These are phyloP conservation scores for Verticillium albo-atrum DNA, from an alignment of 2,329 filamentous ascomycete genomes.

Conservation along the genomic window DNA sequence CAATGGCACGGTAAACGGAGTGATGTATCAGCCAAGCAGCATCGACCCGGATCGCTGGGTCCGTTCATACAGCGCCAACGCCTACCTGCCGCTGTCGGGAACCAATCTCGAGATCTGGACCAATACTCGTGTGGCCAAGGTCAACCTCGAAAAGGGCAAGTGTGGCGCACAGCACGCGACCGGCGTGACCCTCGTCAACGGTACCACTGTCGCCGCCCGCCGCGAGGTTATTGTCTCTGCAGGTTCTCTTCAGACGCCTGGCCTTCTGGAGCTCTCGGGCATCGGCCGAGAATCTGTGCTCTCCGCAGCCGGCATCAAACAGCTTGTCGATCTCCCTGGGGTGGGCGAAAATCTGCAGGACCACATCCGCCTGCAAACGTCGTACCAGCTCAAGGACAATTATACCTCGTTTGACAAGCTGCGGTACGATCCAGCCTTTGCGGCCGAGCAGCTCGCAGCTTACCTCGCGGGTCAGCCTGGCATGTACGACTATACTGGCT, in stretches of 20 bases:
- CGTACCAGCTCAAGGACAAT: constrained; percentile 18
- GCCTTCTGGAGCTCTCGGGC: constrained; percentile 53
- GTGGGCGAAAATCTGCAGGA: constrained; percentile 41
- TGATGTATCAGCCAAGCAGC: constrained; percentile 43
- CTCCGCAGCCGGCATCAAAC: constrained; percentile 36
- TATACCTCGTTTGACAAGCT: constrained; percentile 26
- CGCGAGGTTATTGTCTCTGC: constrained; percentile 28
- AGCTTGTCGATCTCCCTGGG: constrained; percentile 49
- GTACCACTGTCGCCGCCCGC: constrained; percentile 17
- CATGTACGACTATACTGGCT: constrained; percentile 33
- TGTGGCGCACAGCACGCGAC: constrained; percentile 10
- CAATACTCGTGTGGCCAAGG: constrained; percentile 29
- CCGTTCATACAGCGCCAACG: constrained; percentile 41
- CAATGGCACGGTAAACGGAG: constrained; percentile 45
- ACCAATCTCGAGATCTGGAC: constrained; percentile 35
- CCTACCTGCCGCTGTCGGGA: constrained; percentile 35
- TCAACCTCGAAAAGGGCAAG: constrained; percentile 25
- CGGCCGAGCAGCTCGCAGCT: constrained; percentile 31
- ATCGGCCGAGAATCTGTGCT: constrained; percentile 48
- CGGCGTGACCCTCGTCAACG: constrained; percentile 18
- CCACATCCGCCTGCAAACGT: constrained; percentile 25
- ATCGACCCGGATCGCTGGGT: constrained; percentile 41
- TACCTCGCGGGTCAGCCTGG: constrained; percentile 25
- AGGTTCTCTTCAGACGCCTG: constrained; percentile 51
- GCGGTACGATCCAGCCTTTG: constrained; percentile 23